Base-by-base conservation (phyloP, 2,329 filamentous ascomycete genomes). In the Diaporthe capsici region DNA sequence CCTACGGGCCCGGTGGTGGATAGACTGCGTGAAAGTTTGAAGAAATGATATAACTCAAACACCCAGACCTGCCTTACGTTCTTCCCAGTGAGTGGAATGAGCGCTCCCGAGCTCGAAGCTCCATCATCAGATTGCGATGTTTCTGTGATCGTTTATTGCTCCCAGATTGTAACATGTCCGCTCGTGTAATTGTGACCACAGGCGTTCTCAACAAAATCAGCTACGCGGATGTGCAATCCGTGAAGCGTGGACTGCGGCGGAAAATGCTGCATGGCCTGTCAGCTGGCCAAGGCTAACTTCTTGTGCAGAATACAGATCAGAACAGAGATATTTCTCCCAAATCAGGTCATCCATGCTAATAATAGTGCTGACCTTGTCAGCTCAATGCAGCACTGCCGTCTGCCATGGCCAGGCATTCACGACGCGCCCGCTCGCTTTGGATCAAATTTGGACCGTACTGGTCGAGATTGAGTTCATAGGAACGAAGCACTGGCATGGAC, bases 401-500 rank as follows among this genome's bases (percentile, higher is more conserved):
- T 25, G 13, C 37, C 37, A 25, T 42, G 34, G 10, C n/a, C 12
- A 15, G 58, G 13, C 5, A 28, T 28, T 17, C 22, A 9, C 22
- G 37, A 25, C 37, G 13, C n/a, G n/a, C 34, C 34, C 34, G 22
- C 22, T 5, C 58, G 12, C 22, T 10, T 9, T 25, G 12, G n/a
- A 53, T 53, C 22, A 15, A 25, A 5, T 8, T 5, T 4, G 44
- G 31, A n/a, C 12, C 20, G 17, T 17, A 1, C 13, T 25, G 22
- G 3, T n/a, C 34, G 53, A 75, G 9, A 73, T 57, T 12, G 70
- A 28, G 0, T 71, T 75, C 28, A 67, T 42, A 20, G 73, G 70
- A 39, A 44, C 70, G 37, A 75, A 77, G 34, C 75, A 77, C 75
- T 73, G 63, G 37, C 70, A 73, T 10, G 70, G 71, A 37, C 61